phyloP scores from a whole-genome alignment of 2,329 filamentous ascomycete genomes.

The Cephalotrichum gorgonifer region DNA sequence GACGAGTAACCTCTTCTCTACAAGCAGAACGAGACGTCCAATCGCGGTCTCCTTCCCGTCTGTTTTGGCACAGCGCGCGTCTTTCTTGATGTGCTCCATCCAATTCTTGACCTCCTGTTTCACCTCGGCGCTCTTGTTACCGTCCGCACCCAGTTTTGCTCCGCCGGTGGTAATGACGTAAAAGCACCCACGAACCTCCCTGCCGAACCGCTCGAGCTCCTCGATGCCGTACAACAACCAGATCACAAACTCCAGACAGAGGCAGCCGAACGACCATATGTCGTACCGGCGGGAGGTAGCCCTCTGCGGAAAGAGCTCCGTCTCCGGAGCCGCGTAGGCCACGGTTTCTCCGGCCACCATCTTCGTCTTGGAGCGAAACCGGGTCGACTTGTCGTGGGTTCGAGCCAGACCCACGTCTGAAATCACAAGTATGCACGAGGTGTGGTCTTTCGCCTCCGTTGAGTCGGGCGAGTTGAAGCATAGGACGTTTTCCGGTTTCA shows the following conservation, averaged over 20 bases:
- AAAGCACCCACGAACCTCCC: too few relatives aligned
- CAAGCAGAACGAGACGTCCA: too few relatives aligned
- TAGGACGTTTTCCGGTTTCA: constrained; percentile 7
- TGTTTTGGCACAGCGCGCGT: too few relatives aligned
- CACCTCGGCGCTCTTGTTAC: too few relatives aligned
- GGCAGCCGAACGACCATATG: constrained; percentile 19
- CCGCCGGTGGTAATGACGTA: background rate
- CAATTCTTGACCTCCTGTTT: too few relatives aligned
- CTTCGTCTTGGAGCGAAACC: background rate
- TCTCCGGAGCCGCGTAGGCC: background rate
- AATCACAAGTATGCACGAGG: constrained; percentile 3
- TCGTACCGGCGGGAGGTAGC: constrained; percentile 15
- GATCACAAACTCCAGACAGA: constrained; percentile 16
- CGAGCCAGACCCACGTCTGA: constrained; percentile 4
- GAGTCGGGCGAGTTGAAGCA: background rate
- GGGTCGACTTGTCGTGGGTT: background rate
- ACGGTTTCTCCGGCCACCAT: background rate
- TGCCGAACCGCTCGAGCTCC: background rate
- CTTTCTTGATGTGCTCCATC: too few relatives aligned
- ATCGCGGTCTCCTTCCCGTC: too few relatives aligned
- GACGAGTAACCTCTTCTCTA: too few relatives aligned
- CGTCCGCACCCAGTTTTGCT: too few relatives aligned
- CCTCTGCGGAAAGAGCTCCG: background rate
- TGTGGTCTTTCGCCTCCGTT: background rate
- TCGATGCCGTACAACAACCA: constrained; percentile 16